A percentile compares a stretch with the other conserved stretches of the same genome.
Conservation (phyloP, 1,284 basidiomycete genomes). For the Megacollybia platyphylla region DNA sequence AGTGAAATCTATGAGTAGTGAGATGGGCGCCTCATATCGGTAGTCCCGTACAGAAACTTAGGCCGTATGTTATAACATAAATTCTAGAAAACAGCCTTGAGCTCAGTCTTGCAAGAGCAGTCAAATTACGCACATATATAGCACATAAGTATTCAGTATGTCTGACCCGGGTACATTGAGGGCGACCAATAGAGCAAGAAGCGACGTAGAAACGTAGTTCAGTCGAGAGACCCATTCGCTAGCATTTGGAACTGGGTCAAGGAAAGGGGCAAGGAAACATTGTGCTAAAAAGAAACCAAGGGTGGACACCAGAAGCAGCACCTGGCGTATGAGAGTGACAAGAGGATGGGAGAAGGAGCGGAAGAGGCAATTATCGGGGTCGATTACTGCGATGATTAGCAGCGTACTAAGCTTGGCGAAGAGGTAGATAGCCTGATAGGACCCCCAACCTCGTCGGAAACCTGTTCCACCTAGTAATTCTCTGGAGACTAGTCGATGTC, state of each 20-base stretch:
- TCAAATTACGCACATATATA: conserved; percentile 40
- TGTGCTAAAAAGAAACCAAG: conserved; percentile 50
- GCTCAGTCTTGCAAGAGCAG: conserved; percentile 1
- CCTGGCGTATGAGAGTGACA: conserved; percentile 52
- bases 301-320: conserved; percentile 48
- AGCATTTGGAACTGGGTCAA: conserved; percentile 65
- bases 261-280: conserved; percentile 50
- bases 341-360: conserved; percentile 34
- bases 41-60: conserved; percentile 40
- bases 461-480: conserved; percentile 20
- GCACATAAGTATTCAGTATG: conserved; percentile 42
- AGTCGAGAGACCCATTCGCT: conserved; percentile 64
- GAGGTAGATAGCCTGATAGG: conserved; percentile 50
- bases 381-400: conserved; percentile 54
- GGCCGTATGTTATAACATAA: conserved; percentile 54
- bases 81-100: conserved; percentile 25
- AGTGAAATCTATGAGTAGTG: conserved; percentile 40
- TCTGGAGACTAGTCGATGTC: neutral
- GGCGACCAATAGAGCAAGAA: conserved; percentile 47
- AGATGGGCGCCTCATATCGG: neutral
- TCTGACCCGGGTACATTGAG: conserved; percentile 41
- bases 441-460: conserved; percentile 59
- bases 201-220: conserved; percentile 57
- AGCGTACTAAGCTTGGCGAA: conserved; percentile 62
- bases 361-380: conserved; percentile 65